A percentile compares a stretch with the other conserved stretches of the same genome.
Evolutionary conservation across 1,284 basidiomycete genomes (phyloP).

Genomic region (Caloboletus inedulis): DNA sequence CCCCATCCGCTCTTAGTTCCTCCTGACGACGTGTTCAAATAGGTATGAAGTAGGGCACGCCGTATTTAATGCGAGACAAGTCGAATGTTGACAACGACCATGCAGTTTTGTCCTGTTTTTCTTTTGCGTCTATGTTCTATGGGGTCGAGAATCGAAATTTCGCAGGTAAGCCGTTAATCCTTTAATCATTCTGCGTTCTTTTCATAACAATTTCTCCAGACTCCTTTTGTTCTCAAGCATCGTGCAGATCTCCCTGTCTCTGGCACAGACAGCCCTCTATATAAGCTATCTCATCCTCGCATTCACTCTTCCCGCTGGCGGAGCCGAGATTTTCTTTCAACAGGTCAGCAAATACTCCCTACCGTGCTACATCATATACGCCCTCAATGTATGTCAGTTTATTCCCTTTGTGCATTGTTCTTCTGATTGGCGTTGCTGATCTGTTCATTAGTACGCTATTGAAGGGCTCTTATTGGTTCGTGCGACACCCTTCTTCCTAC

Average conservation of each 20-base stretch:
- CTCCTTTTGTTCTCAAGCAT: constrained; percentile 11
- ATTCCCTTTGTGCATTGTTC: not conserved
- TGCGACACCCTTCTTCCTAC: not conserved
- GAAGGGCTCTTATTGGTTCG: constrained; percentile 21
- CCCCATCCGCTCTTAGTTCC: not conserved
- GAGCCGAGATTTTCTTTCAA: constrained; percentile 9
- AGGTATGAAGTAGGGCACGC: constrained; percentile 23
- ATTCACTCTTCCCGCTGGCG: not conserved
- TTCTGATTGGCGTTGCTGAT: not conserved
- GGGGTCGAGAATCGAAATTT: constrained; percentile 8
- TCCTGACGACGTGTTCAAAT: not conserved
- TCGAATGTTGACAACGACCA: not conserved
- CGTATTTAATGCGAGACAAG: not conserved
- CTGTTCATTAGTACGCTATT: constrained; percentile 10
- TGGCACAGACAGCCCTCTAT: constrained; percentile 14
- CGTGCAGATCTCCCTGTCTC: constrained; percentile 19
- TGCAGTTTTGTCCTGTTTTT: constrained; percentile 20
- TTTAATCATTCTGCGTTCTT: not conserved
- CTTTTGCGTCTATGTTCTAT: constrained; percentile 25
- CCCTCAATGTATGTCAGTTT: constrained; percentile 14
- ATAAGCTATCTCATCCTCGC: constrained; percentile 8
- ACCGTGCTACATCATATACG: constrained; percentile 21
- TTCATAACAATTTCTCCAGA: not conserved
- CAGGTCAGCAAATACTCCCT: constrained; percentile 6
- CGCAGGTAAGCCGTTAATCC: constrained; percentile 6